Conservation (phyloP, 805 yeast genomes). For the Candida lessepsii region DNA sequence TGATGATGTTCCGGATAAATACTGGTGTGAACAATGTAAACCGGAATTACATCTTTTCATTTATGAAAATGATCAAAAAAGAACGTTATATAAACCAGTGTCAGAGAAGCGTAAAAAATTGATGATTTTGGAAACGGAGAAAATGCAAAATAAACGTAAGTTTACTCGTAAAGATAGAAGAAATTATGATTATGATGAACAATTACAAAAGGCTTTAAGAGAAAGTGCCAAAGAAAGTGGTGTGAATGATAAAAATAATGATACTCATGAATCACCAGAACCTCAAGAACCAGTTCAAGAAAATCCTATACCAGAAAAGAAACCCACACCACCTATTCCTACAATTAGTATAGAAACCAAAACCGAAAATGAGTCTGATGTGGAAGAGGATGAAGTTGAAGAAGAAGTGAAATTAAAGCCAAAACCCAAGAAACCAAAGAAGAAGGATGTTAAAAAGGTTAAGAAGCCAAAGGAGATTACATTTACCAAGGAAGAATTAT, state of each 20-base stretch:
- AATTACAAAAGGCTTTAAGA: slow-evolving; percentile 49
- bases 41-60: slow-evolving; percentile 74
- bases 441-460: slow-evolving; percentile 17
- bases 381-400: slow-evolving; percentile 16
- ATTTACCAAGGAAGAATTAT: slow-evolving; percentile 43
- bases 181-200: slow-evolving; percentile 40
- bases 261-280: not conserved
- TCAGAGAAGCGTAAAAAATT: slow-evolving; percentile 42
- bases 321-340: slow-evolving; percentile 9
- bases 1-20: slow-evolving; percentile 82
- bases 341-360: slow-evolving; percentile 6
- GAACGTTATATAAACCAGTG: slow-evolving; percentile 42
- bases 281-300: not conserved
- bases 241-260: not conserved
- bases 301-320: not conserved
- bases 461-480: slow-evolving; percentile 11
- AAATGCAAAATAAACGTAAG: slow-evolving; percentile 17
- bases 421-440: slow-evolving; percentile 15
- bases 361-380: slow-evolving; percentile 14
- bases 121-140: slow-evolving; percentile 15
- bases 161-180: slow-evolving; percentile 30
- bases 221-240: slow-evolving; percentile 43
- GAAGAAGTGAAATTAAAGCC: slow-evolving; percentile 15
- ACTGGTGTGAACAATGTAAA: slow-evolving; percentile 90
- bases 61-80: slow-evolving; percentile 22